Evolutionary conservation across 768 basidiomycete species (phyloP).

Genomic region (Lentinula guzmanii): DNA sequence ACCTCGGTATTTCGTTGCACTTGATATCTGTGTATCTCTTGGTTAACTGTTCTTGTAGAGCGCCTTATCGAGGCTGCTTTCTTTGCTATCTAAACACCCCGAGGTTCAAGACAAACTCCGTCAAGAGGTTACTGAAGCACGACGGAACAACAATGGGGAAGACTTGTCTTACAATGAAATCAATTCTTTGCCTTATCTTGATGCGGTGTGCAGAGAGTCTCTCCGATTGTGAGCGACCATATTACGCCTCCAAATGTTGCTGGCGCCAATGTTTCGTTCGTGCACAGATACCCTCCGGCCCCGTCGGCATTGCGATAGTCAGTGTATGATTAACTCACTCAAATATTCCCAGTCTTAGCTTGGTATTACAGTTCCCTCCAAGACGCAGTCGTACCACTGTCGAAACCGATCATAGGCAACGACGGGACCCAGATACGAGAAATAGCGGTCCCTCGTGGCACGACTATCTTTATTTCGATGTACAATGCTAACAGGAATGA

Average conservation of each 20-base stretch:
- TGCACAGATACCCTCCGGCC: slow-evolving; percentile 20
- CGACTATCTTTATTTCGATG: slow-evolving; percentile 16
- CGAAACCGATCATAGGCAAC: slow-evolving; percentile 20
- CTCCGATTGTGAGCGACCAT: slow-evolving; percentile 25
- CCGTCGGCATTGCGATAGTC: slow-evolving; percentile 17
- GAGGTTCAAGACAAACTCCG: slow-evolving; percentile 33
- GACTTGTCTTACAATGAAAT: slow-evolving; percentile 31
- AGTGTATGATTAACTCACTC: not conserved
- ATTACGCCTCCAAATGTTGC: not conserved
- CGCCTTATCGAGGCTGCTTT: slow-evolving; percentile 26
- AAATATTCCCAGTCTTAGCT: not conserved
- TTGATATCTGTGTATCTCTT: too few species aligned
- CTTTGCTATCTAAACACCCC: slow-evolving; percentile 24
- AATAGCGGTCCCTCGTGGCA: slow-evolving; percentile 20
- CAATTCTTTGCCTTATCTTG: slow-evolving; percentile 28
- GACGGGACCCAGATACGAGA: slow-evolving; percentile 21
- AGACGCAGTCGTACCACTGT: slow-evolving; percentile 29
- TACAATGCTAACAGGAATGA: slow-evolving; percentile 25
- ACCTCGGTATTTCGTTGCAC: slow-evolving; percentile 19
- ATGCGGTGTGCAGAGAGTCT: slow-evolving; percentile 34
- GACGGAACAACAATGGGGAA: slow-evolving; percentile 12
- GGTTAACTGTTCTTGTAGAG: slow-evolving; percentile 3
- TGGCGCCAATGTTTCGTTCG: not conserved
- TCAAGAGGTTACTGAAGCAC: slow-evolving; percentile 24
- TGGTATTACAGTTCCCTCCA: slow-evolving; percentile 17